Base-by-base conservation (phyloP, 2,329 filamentous ascomycete genomes). In the Phialophora macrospora region DNA sequence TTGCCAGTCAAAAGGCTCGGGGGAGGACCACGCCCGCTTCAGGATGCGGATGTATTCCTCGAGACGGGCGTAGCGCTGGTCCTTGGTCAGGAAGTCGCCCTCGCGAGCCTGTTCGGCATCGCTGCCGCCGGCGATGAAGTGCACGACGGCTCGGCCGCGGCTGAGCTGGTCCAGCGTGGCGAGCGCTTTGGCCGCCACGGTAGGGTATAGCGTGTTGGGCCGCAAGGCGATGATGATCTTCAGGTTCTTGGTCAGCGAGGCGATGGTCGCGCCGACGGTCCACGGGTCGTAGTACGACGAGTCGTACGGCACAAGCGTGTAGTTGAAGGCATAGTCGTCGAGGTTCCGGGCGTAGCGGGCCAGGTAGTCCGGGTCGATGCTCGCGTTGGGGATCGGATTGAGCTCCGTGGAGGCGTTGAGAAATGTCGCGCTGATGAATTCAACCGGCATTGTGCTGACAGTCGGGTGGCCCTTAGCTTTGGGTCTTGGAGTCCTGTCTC, bases 31-130 rank as follows among this genome's bases (percentile, higher is more conserved):
- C 0, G 85, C 85, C 0, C 84, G 82, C 22, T 83, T 80, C 2
- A 88, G 79, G 70, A 88, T 88, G 67, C 79, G 79, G 77, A 88
- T 87, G 75, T 88, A 88, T 68, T 88, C 86, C 72, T 87, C 85
- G 5, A 86, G 77, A 0, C 86, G 82, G 9, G 72, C 83, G 69
- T 88, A 88, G 8, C 86, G 82, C 72, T 87, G 77, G 9, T 84
- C 81, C 71, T 88, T 88, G 73, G 72, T 78, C 1, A 87, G 72
- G 71, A 86, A 87, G 68, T 88, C 86, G 11, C 86, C 86, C 73
- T 88, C 86, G 28, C 79, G 80, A 0, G 84, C 85, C 73, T 88
- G 86, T 67, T 88, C 86, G 2, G 75, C 81, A 62, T 88, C 86
- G 63, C 81, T 86, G 55, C 86, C 86, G 30, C 86, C 86, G 0